A percentile compares a stretch with the other conserved stretches of the same genome.
Conservation (phyloP, 2,329 filamentous ascomycete species). For the Arthrobotrys sphaeroides region DNA sequence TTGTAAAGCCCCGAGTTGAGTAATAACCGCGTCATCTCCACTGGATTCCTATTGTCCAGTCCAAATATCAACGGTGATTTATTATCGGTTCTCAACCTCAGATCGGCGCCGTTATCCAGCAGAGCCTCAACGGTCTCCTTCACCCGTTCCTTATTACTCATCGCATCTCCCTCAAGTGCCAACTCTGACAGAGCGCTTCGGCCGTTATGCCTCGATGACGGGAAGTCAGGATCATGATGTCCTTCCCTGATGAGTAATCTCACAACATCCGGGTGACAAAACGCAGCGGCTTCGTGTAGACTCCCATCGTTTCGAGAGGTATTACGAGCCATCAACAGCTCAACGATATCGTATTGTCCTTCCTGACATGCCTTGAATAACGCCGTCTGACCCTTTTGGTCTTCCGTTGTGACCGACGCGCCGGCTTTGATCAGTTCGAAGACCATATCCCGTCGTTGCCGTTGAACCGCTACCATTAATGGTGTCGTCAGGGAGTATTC, state of each 20-base stretch:
- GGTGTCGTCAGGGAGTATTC: constrained; percentile 46
- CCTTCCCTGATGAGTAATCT: constrained; percentile 34
- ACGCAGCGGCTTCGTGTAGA: constrained; percentile 45
- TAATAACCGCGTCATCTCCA: constrained; percentile 39
- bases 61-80: constrained; percentile 38
- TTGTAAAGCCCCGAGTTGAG: constrained; percentile 36
- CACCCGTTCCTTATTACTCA: constrained; percentile 28
- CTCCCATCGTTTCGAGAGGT: constrained; percentile 43
- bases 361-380: constrained; percentile 44
- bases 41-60: constrained; percentile 36
- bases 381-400: constrained; percentile 48
- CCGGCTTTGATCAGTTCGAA: constrained; percentile 49
- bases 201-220: constrained; percentile 30
- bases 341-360: constrained; percentile 42
- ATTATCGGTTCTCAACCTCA: constrained; percentile 30
- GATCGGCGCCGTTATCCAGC: constrained; percentile 29
- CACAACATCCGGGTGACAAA: constrained; percentile 32
- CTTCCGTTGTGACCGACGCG: constrained; percentile 36
- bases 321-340: constrained; percentile 32
- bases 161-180: constrained; percentile 38
- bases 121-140: constrained; percentile 43
- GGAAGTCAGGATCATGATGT: constrained; percentile 44
- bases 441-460: constrained; percentile 40
- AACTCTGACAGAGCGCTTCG: constrained; percentile 41
- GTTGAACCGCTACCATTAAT: constrained; percentile 46